These are phyloP conservation scores for Mycena rosella DNA, from an alignment of 768 basidiomycete genomes.

Conservation along the genomic window DNA sequence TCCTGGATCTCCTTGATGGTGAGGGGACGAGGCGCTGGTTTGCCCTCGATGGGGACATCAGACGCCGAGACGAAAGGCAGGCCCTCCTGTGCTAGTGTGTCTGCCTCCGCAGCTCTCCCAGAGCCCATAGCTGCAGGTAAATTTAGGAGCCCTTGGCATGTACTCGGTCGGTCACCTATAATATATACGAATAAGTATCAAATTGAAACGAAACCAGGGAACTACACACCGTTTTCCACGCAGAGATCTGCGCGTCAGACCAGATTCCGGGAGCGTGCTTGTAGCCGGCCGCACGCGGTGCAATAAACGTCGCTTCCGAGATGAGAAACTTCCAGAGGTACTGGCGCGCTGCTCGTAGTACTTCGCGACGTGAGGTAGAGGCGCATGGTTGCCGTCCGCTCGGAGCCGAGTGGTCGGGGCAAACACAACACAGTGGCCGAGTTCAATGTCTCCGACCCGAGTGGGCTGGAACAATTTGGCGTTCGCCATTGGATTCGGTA, in stretches of 20 bases:
- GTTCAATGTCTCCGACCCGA: not conserved
- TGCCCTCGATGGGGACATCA: constrained; percentile 26
- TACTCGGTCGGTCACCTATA: constrained; percentile 32
- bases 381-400: not conserved
- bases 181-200: not conserved
- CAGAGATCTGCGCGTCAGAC: constrained; percentile 57
- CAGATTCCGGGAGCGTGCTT: constrained; percentile 32
- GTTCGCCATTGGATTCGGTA: constrained; percentile 1
- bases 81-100: constrained; percentile 42
- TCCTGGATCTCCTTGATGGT: constrained; percentile 50
- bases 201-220: not conserved
- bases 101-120: constrained; percentile 49
- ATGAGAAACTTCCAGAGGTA: too few species aligned
- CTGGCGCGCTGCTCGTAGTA: not conserved
- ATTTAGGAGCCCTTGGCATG: constrained; percentile 48
- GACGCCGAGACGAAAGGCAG: constrained; percentile 48
- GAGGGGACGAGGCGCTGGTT: constrained; percentile 43
- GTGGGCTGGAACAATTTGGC: not conserved
- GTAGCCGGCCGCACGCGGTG: too few species aligned
- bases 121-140: constrained; percentile 63
- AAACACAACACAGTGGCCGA: not conserved
- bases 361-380: not conserved
- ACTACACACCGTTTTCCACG: constrained; percentile 59
- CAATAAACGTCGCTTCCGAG: too few species aligned
- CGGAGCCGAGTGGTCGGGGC: not conserved